phyloP scores from a whole-genome alignment of 2,329 filamentous ascomycete species.

The Seiridium cupressi region DNA sequence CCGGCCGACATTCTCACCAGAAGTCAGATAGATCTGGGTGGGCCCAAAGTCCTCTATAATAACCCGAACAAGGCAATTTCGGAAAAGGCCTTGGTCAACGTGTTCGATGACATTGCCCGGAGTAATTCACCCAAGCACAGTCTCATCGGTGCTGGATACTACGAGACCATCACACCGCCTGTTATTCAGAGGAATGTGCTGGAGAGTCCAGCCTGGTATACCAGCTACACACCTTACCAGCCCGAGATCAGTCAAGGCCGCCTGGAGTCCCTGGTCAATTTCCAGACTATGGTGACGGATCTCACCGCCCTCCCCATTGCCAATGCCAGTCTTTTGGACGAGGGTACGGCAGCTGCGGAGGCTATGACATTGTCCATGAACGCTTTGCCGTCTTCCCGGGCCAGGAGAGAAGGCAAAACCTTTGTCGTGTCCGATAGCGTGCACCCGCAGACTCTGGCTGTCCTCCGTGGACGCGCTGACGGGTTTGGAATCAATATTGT shows the following conservation, averaged over 20 bases:
- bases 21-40: slow-evolving; percentile 56
- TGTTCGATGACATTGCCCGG: slow-evolving; percentile 30
- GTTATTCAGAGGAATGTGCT: slow-evolving; percentile 92
- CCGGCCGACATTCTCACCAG: slow-evolving; percentile 75
- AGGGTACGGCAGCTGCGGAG: slow-evolving; percentile 89
- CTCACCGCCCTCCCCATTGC: slow-evolving; percentile 83
- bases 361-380: slow-evolving; percentile 93
- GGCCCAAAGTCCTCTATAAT: not conserved
- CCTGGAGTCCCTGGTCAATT: slow-evolving; percentile 89
- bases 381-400: slow-evolving; percentile 66
- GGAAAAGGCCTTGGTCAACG: slow-evolving; percentile 58
- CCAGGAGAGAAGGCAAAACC: slow-evolving; percentile 73
- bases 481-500: slow-evolving; percentile 87
- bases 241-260: slow-evolving; percentile 96
- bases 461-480: slow-evolving; percentile 80
- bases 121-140: slow-evolving; percentile 50
- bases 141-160: slow-evolving; percentile 87
- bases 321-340: slow-evolving; percentile 88
- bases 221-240: slow-evolving; percentile 96
- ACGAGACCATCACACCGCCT: slow-evolving; percentile 78
- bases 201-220: slow-evolving; percentile 95
- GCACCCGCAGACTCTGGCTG: slow-evolving; percentile 82
- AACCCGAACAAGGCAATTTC: slow-evolving; percentile 46
- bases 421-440: slow-evolving; percentile 81
- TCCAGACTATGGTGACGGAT: slow-evolving; percentile 89